phyloP scores from a whole-genome alignment of 2,329 filamentous ascomycete genomes.

The Aspergillus pseudoglaucus region DNA sequence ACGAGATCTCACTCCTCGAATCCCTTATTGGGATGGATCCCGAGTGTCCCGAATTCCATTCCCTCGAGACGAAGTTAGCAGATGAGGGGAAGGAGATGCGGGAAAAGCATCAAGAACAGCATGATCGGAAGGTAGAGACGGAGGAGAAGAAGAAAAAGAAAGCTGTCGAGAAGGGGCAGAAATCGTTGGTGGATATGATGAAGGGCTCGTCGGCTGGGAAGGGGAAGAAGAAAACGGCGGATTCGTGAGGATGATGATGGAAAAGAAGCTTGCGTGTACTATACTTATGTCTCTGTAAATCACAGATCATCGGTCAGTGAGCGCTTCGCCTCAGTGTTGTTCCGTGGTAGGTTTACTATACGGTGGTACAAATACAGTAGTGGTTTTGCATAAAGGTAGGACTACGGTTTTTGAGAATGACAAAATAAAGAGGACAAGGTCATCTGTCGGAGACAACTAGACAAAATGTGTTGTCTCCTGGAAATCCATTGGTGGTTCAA shows the following conservation, averaged over 20 bases:
- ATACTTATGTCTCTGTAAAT: background rate
- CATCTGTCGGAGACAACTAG: too few species aligned
- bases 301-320: too few species aligned
- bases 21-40: constrained; percentile 76
- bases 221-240: constrained; percentile 1
- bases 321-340: background rate
- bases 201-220: constrained; percentile 6
- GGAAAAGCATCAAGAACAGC: constrained; percentile 68
- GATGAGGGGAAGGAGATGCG: constrained; percentile 65
- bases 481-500: background rate
- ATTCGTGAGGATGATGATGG: background rate
- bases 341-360: constrained; percentile 10
- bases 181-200: constrained; percentile 31
- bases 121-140: constrained; percentile 65
- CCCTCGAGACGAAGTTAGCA: constrained; percentile 59
- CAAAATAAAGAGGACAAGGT: too few species aligned
- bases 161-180: constrained; percentile 36
- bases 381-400: too few species aligned
- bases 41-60: constrained; percentile 64
- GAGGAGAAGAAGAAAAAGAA: constrained; percentile 44
- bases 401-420: too few species aligned
- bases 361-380: too few species aligned
- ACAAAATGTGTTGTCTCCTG: too few species aligned
- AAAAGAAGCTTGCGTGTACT: background rate
- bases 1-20: constrained; percentile 92